phyloP scores from a whole-genome alignment of 2,329 filamentous ascomycete genomes.

The Keithomyces neogunnii region DNA sequence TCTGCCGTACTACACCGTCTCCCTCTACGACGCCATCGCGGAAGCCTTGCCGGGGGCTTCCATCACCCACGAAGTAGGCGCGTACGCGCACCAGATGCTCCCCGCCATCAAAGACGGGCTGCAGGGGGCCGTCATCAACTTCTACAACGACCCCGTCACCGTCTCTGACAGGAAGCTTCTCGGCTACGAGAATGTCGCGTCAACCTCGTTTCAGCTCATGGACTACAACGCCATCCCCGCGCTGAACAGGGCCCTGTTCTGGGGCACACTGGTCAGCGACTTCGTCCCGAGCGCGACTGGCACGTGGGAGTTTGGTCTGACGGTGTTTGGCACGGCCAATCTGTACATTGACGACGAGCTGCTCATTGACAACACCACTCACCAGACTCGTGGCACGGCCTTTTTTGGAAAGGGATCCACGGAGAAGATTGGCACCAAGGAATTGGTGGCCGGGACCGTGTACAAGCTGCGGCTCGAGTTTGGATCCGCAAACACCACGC shows the following conservation, averaged over 20 bases:
- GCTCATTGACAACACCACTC: slow-evolving; percentile 57
- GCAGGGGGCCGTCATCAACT: slow-evolving; percentile 53
- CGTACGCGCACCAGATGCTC: slow-evolving; percentile 56
- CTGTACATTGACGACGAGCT: slow-evolving; percentile 54
- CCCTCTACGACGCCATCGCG: slow-evolving; percentile 62
- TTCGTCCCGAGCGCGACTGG: slow-evolving; percentile 33
- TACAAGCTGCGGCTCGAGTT: slow-evolving; percentile 55
- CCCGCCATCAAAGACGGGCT: slow-evolving; percentile 51
- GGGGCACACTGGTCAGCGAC: too few relatives aligned
- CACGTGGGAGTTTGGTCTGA: slow-evolving; percentile 55
- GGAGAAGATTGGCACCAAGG: slow-evolving; percentile 51
- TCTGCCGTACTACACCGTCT: slow-evolving; percentile 57
- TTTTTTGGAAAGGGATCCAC: slow-evolving; percentile 58
- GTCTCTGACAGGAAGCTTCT: too few relatives aligned
- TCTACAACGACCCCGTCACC: slow-evolving; percentile 36
- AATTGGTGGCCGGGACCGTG: slow-evolving; percentile 48
- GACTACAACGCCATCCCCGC: too few relatives aligned
- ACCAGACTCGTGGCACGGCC: slow-evolving; percentile 51
- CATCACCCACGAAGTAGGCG: slow-evolving; percentile 48
- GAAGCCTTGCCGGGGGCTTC: slow-evolving; percentile 32
- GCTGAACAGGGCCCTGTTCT: too few relatives aligned
- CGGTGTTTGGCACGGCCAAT: slow-evolving; percentile 57
- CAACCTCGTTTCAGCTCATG: too few relatives aligned
- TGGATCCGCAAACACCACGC: slow-evolving; percentile 46
- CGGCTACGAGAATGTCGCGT: too few relatives aligned